phyloP scores from a whole-genome alignment of 1,139 yeast species.

The Neolecta irregularis region DNA sequence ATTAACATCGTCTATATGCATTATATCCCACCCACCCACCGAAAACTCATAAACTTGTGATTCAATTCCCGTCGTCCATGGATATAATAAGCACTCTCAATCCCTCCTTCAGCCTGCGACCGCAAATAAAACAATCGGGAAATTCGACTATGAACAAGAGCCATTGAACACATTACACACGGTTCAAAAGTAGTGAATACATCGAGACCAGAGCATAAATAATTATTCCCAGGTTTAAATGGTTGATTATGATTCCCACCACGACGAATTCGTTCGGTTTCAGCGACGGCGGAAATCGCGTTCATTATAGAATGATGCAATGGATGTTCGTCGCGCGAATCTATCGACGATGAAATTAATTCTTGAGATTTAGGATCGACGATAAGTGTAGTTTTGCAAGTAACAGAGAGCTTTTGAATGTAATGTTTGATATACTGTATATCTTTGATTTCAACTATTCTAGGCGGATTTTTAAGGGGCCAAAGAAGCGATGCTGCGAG shows the following conservation, averaged over 20 bases:
- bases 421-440: too few relatives aligned
- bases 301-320: conserved; percentile 59
- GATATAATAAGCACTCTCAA: conserved; percentile 45
- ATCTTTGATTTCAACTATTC: too few relatives aligned
- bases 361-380: conserved; percentile 33
- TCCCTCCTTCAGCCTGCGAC: conserved; percentile 37
- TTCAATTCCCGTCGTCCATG: conserved; percentile 60
- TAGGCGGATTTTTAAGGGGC: too few relatives aligned
- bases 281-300: conserved; percentile 49
- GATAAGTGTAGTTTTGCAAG: conserved; percentile 27
- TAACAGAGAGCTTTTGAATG: too few relatives aligned
- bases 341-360: conserved; percentile 28
- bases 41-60: conserved; percentile 31
- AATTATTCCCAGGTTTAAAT: conserved; percentile 20
- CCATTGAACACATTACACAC: conserved; percentile 95
- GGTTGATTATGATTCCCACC: conserved; percentile 16
- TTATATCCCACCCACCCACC: conserved; percentile 11
- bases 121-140: conserved; percentile 48
- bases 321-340: conserved; percentile 33
- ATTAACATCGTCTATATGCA: too few relatives aligned
- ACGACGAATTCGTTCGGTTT: conserved; percentile 30
- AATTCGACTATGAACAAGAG: conserved; percentile 78
- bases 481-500: too few relatives aligned
- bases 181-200: conserved; percentile 92
- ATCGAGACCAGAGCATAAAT: conserved; percentile 60